A percentile compares a stretch with the other conserved stretches of the same genome.
Conservation (phyloP, 164 flowering plant species). For the Annona cherimola region DNA sequence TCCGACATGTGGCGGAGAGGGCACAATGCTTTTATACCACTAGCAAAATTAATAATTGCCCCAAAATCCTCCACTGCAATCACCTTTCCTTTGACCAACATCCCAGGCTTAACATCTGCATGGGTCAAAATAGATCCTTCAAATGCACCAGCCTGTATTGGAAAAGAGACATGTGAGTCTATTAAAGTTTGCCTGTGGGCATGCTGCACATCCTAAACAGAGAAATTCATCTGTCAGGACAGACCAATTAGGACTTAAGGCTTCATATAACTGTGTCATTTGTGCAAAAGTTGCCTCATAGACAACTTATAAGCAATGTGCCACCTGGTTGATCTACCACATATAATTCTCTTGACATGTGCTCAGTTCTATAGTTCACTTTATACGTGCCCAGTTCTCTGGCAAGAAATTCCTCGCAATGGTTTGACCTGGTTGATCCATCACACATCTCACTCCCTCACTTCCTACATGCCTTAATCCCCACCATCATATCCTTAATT, state of each 20-base stretch:
- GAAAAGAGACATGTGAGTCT: not conserved
- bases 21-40: conserved; percentile 94
- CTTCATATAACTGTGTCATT: no score
- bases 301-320: not conserved
- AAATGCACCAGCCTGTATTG: conserved; percentile 69
- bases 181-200: not conserved
- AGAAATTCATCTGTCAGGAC: no score
- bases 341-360: not conserved
- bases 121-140: conserved; percentile 85
- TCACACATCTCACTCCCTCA: no score
- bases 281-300: not conserved
- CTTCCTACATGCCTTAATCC: no score
- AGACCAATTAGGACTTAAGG: no score
- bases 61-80: conserved; percentile 66
- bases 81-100: conserved; percentile 80
- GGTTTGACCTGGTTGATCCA: no score
- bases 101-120: conserved; percentile 94
- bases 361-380: not conserved
- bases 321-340: not conserved
- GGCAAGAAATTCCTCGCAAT: no score
- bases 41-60: conserved; percentile 78
- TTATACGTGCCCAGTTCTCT: not conserved
- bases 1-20: conserved; percentile 98
- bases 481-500: no score
- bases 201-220: not conserved